Evolutionary conservation across 78 protist species (phyloP).

Genomic region (Blattamonas nauphoetae): DNA sequence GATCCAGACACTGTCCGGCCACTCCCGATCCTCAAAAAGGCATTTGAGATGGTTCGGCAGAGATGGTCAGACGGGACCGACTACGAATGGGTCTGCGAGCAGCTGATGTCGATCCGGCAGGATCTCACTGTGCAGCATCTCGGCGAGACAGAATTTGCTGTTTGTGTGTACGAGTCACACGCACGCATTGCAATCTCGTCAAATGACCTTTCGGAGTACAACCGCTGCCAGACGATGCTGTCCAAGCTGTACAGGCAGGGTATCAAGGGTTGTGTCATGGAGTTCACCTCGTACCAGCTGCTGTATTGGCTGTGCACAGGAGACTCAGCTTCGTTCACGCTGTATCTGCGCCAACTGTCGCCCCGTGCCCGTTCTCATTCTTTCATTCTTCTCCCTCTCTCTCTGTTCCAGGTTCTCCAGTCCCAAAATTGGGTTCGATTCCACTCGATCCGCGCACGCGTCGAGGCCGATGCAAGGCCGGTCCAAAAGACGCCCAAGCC

Average conservation of each 20-base stretch:
- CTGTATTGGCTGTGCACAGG: not conserved
- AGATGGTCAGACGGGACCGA: not conserved
- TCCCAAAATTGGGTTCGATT: not conserved
- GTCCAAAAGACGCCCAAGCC: too few species aligned
- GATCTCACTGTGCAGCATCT: not conserved
- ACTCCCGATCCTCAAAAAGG: not conserved
- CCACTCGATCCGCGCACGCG: too few species aligned
- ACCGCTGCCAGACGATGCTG: not conserved
- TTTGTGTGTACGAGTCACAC: not conserved
- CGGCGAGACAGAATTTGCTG: not conserved
- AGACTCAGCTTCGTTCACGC: not conserved
- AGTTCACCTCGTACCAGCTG: not conserved
- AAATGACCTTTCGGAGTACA: not conserved
- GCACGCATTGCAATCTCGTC: not conserved
- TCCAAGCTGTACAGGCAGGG: not conserved
- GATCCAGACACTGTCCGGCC: not conserved
- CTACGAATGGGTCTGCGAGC: not conserved
- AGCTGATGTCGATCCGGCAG: not conserved
- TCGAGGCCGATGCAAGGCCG: too few species aligned
- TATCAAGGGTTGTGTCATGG: not conserved
- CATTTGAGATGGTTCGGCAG: not conserved
- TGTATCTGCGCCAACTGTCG: not conserved
- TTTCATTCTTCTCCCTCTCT: not conserved
- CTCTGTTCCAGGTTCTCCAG: not conserved
- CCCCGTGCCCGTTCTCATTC: not conserved